Base-by-base conservation (phyloP, 257 asterid species). In the Lycium ferocissimum region DNA sequence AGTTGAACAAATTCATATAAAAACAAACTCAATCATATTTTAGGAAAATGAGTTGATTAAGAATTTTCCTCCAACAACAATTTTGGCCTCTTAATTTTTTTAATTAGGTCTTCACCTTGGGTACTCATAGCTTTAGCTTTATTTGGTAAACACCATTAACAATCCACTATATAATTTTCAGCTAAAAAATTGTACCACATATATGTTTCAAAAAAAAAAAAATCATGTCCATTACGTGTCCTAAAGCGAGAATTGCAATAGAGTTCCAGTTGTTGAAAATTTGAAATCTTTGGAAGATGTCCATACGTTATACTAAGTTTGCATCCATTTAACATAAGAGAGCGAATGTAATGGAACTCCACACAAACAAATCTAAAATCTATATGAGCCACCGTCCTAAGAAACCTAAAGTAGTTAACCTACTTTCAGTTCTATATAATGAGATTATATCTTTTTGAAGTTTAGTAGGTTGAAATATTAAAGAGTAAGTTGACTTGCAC, bases 401-500 rank as follows among this genome's bases (percentile, higher is more conserved):
- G 17, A 63, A 22, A 22, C 14, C 40, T 49, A 22, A 75, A 72
- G 58, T 47, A 20, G 10, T 38, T 53, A 76, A 37, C 63, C 6
- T 5, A 8, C 26, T 51, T 51, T 26, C n/a, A 51, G 45, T 76
- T 22, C 47, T 13, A 51, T 53, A 26, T 72, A 10, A 45, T 45
- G 53, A 38, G 38, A 37, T 37, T 38, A 38, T 14, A 38, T 70
- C 33, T 38, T 70, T 38, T 70, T 61, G 26, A 15, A 37, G n/a
- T 15, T n/a, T 69, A 35, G 51, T 37, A 11, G 45, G 71, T 35
- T 33, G 14, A 70, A 70, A 38, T 40, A n/a, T 33, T 53, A 8
- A 78, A 26, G 82, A 78, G 17, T 53, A 71, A 33, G 82, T 78
- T 78, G 82, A 53, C 82, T 53, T 53, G 26, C 49, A 51, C 61